These are phyloP conservation scores for Saccharomycopsis fermentans DNA, from an alignment of 805 yeast species.

Conservation along the genomic window DNA sequence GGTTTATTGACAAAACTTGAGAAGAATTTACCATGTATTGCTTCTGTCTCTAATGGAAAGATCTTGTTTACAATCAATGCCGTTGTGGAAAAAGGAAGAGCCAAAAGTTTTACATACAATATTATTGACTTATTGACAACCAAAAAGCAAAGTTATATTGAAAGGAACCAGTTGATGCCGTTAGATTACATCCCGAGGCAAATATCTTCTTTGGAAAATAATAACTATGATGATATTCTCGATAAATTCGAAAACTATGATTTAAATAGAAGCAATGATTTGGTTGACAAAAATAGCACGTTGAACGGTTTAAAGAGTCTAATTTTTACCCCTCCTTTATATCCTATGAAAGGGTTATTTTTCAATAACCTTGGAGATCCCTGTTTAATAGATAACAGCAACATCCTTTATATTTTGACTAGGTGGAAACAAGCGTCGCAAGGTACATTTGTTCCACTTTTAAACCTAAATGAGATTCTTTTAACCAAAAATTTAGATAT, in stretches of 20 bases:
- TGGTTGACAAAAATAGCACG: neutral
- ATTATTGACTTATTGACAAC: constrained; percentile 36
- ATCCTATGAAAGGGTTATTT: constrained; percentile 53
- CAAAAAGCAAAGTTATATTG: constrained; percentile 32
- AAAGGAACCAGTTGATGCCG: constrained; percentile 29
- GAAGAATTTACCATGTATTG: constrained; percentile 61
- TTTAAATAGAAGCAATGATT: constrained; percentile 23
- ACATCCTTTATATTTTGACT: constrained; percentile 56
- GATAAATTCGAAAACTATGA: constrained; percentile 16
- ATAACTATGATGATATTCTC: constrained; percentile 18
- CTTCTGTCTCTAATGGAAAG: constrained; percentile 53
- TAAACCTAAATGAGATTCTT: constrained; percentile 43
- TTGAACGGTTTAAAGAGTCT: neutral
- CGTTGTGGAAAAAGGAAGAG: constrained; percentile 25
- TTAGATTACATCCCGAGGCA: constrained; percentile 19
- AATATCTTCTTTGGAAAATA: neutral
- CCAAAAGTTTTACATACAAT: constrained; percentile 33
- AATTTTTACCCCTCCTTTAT: constrained; percentile 19
- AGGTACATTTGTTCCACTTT: constrained; percentile 79
- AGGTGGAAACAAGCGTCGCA: constrained; percentile 73
- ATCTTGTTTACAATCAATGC: constrained; percentile 44
- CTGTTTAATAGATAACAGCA: constrained; percentile 71
- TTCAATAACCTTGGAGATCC: constrained; percentile 90
- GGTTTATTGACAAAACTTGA: constrained; percentile 69
- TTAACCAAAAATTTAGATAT: constrained; percentile 45